Evolutionary conservation across 2,329 filamentous ascomycete genomes (phyloP).

Genomic region (Massarina eburnea): DNA sequence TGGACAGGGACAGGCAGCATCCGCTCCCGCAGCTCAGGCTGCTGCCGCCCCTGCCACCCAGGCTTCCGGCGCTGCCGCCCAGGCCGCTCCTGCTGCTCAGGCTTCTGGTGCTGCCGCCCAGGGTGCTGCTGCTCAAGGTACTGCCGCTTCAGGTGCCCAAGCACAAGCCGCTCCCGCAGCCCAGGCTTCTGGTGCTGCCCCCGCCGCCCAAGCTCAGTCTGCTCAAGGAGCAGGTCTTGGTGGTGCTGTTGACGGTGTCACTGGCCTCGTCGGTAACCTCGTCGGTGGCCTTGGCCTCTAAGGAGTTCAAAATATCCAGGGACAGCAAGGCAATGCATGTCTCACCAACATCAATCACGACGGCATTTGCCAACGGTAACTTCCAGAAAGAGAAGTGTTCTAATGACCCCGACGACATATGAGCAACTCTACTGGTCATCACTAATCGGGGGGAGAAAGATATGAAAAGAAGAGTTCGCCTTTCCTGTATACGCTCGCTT

Average conservation of each 20-base stretch:
- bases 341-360: too few species aligned
- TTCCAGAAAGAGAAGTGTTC: too few species aligned
- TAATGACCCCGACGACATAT: not conserved
- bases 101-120: not conserved
- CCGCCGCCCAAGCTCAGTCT: conserved; percentile 2
- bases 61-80: not conserved
- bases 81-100: conserved; percentile 1
- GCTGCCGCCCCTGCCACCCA: not conserved
- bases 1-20: not conserved
- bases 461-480: not conserved
- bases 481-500: not conserved
- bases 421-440: not conserved
- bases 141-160: conserved; percentile 11
- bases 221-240: conserved; percentile 3
- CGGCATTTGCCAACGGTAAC: not conserved
- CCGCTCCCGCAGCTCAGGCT: not conserved
- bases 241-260: conserved; percentile 1
- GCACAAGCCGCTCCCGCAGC: conserved; percentile 11
- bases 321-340: too few species aligned
- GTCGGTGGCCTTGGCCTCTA: conserved; percentile 2
- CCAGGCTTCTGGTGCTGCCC: not conserved
- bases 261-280: conserved; percentile 4
- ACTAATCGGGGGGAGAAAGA: not conserved
- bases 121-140: not conserved
- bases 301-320: too few species aligned